Base-by-base conservation (phyloP, 2,329 filamentous ascomycete species). In the Orbilia ellipsospora region DNA sequence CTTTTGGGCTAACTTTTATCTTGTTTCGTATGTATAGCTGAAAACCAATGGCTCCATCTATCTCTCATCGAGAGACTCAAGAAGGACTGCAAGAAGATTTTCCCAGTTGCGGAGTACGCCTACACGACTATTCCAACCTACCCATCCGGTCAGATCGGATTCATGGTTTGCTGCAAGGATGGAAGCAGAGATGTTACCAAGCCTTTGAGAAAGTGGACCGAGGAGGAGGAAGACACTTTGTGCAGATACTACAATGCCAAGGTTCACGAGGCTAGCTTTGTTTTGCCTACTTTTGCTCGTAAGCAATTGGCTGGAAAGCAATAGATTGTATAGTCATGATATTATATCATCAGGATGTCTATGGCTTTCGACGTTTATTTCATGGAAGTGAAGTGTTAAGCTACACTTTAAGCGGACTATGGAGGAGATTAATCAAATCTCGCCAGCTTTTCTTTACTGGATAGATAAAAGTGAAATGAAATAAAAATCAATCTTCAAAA, bases 111-210 rank as follows among this genome's bases (percentile, higher is more conserved):
- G 83, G 95, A 99, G 86, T 99, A 98, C 86, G 95, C 92, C 80
- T 99, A 97, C 89, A 98, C 94, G 82, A 98, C 94, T 81, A 99
- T 99, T 84, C 95, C 95, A 74, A 99, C 95, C 82, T 99, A 99
- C 87, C 95, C 95, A 79, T 96, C 93, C 69, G 95, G 95, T 83
- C 95, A 99, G 87, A 99, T 99, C 82, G 95, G 95, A 83, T 99
- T 99, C 90, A 97, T 99, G 94, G 92, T 99, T 82, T 98, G 95
- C 90, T 92, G 88, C 90, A 98, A 99, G 89, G 94, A 98, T 83
- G 86, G 89, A 83, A 89, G 85, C 82, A 89, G 90, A 83, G 88
- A 99, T 84, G 88, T 98, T 82, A 92, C 88, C 84, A 92, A 90
- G 84, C 95, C 95, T 64, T 82, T 97, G 77, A 91, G 95, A 82